Base-by-base conservation (phyloP, 805 yeast species). In the Sugiyamaella valdiviana region DNA sequence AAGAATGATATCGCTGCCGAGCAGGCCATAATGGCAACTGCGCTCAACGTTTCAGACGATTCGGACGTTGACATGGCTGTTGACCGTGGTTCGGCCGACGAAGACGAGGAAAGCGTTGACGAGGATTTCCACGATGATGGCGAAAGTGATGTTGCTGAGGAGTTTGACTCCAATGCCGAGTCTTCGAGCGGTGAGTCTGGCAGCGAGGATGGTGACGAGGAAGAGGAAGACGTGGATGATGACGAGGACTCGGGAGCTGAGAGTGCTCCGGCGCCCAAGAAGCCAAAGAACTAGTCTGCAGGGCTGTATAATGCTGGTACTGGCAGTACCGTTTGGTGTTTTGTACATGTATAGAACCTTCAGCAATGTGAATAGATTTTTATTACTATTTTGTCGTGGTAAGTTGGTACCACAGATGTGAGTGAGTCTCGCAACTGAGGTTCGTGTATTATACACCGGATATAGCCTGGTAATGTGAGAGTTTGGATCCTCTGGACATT, bases 1-100 rank as follows among this genome's bases (percentile, higher is more conserved):
- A 84, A 82, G 71, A 90, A 90, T 63, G 98, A 91, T 61, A 90
- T 89, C 54, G 86, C 82, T 57, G 85, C 88, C 48, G 95, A 91
- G 38, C 88, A 89, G 67, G 82, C 82, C 44, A 75, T 85, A 72
- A 70, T 89, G 62, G 85, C 83, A 39, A 81, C 82, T 51, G 95
- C 87, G 5, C 73, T 88, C 63, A 85, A 78, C 38, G 80, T 65
- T 24, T 81, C 71, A 42, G 86, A 76, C 49, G 82, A 74, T 46
- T 79, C 68, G 51, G 74, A 69, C 43, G 65, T 55, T 14, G 70
- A 66, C 20, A 66, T 64, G 53, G 77, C 69, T 49, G 73, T 68
- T 41, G 79, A 73, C 53, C 79, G 83, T 5, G 76, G 78, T 10
- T 84, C 93, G 54, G 95, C 91, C 2, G 95, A 81, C 49, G 95